phyloP scores from a whole-genome alignment of 2,329 filamentous ascomycete species.

The Aspergillus sp. region DNA sequence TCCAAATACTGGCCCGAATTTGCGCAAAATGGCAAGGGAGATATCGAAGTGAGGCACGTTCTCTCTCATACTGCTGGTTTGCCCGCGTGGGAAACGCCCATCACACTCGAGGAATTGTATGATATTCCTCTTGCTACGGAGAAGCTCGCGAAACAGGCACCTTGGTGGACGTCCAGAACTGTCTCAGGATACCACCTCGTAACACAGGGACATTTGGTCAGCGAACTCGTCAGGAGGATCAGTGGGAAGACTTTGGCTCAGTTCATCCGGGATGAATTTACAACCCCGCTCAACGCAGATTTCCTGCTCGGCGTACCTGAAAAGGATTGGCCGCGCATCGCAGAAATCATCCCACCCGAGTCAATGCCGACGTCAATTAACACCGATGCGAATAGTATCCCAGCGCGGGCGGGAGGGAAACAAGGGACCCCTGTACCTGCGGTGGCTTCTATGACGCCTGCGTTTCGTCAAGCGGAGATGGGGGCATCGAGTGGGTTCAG shows the following conservation, averaged over 20 bases:
- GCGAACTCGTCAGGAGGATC: slow-evolving; percentile 39
- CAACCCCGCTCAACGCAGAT: slow-evolving; percentile 40
- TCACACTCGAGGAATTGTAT: slow-evolving; percentile 29
- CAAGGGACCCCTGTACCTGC: slow-evolving; percentile 20
- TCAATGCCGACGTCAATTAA: slow-evolving; percentile 9
- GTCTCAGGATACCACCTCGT: slow-evolving; percentile 40
- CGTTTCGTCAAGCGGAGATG: slow-evolving; percentile 38
- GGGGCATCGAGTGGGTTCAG: slow-evolving; percentile 42
- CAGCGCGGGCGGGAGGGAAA: slow-evolving; percentile 20
- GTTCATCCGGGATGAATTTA: slow-evolving; percentile 42
- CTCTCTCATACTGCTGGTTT: slow-evolving; percentile 37
- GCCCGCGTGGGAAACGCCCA: slow-evolving; percentile 28
- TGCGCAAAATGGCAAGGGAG: slow-evolving; percentile 36
- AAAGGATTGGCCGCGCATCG: slow-evolving; percentile 37
- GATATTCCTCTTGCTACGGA: slow-evolving; percentile 25
- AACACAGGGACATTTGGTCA: slow-evolving; percentile 39
- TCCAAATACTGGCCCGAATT: slow-evolving; percentile 46
- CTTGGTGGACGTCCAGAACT: slow-evolving; percentile 43
- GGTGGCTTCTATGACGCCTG: slow-evolving; percentile 15
- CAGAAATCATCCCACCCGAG: slow-evolving; percentile 28
- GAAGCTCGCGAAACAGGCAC: slow-evolving; percentile 36
- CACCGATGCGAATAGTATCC: slow-evolving; percentile 21
- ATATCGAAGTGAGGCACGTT: slow-evolving; percentile 37
- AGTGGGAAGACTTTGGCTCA: slow-evolving; percentile 40
- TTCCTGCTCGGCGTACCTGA: slow-evolving; percentile 44